Conservation (phyloP, 2,329 filamentous ascomycete species). For the Teratosphaeria nubilosa region DNA sequence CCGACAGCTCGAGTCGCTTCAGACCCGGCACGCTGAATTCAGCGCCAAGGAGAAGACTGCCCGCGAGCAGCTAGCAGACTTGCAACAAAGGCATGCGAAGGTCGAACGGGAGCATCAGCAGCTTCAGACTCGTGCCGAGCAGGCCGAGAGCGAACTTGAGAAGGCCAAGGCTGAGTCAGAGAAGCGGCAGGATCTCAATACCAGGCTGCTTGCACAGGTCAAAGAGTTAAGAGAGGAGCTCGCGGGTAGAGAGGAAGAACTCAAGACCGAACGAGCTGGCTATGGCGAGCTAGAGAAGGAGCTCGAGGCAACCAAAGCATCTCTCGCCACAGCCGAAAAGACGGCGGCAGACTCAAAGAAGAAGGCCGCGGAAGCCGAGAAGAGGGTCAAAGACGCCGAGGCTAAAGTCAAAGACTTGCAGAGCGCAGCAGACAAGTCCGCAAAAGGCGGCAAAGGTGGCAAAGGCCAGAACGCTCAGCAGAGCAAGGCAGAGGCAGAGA, state of each 20-base stretch:
- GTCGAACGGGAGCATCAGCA: constrained; percentile 7
- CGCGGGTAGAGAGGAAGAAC: constrained; percentile 20
- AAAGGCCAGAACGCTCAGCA: neutral
- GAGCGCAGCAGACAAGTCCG: constrained; percentile 10
- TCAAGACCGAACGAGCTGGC: constrained; percentile 20
- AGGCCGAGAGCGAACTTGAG: constrained; percentile 14
- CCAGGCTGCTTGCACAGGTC: constrained; percentile 13
- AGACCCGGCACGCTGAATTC: constrained; percentile 16
- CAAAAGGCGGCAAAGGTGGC: neutral
- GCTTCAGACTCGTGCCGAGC: constrained; percentile 7
- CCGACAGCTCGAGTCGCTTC: constrained; percentile 26
- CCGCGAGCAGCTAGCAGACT: constrained; percentile 13
- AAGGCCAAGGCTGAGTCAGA: constrained; percentile 23
- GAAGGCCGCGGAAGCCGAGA: constrained; percentile 1
- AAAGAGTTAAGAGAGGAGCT: constrained; percentile 20
- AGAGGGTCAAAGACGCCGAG: neutral
- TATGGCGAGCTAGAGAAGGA: constrained; percentile 23
- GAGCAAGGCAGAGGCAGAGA: constrained; percentile 2
- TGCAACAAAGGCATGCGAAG: constrained; percentile 12
- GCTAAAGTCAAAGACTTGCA: constrained; percentile 2
- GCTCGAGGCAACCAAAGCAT: constrained; percentile 14
- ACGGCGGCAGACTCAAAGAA: constrained; percentile 1
- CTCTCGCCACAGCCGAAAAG: neutral
- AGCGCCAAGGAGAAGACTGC: constrained; percentile 16
- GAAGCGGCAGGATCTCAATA: constrained; percentile 31